Base-by-base conservation (phyloP, 345 rosid genomes). In the Physaria fendleri region DNA sequence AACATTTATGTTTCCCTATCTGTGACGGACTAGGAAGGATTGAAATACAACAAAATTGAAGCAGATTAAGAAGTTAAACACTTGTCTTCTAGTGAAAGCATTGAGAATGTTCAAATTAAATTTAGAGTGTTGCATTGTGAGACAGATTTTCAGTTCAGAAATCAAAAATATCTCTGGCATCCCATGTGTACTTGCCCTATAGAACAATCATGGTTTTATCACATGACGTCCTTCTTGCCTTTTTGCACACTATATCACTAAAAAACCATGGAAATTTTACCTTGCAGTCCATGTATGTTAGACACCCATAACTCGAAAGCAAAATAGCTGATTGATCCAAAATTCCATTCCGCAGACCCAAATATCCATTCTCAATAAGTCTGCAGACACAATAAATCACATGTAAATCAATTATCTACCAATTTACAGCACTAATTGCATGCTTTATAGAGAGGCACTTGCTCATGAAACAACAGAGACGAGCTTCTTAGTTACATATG, bases 241-340 rank as follows among this genome's bases (percentile, higher is more conserved):
- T 20, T 22, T 20, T 29, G 27, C 45, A 32, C 37, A 53, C 15
- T 28, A 27, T 49, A 62, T 28, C 23, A 50, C 32, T 56, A 43
- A 51, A 28, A 59, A 61, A 29, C 38, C 22, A 29, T 33, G n/a
- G 29, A 50, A 66, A 30, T 12, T 29, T 71, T 84, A 93, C 95
- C 91, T 85, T 89, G 85, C 99, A 89, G 74, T 93, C 74, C 91
- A 93, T 87, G 79, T 58, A 77, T 40, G 86, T 85, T 64, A 93
- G 83, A 74, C 91, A 85, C 56, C 94, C 91, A 37, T 76, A 68
- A 44, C 83, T 66, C 61, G 99, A 93, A 65, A 93, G 90, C 69
- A 93, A 54, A 51, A 93, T 87, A 58, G 95, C 95, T 33, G 99
- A 93, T 54, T 89, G 99, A 76, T 93, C 99, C 74, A 93, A 63